Conservation (phyloP, 768 basidiomycete genomes). For the Kwoniella sp. region DNA sequence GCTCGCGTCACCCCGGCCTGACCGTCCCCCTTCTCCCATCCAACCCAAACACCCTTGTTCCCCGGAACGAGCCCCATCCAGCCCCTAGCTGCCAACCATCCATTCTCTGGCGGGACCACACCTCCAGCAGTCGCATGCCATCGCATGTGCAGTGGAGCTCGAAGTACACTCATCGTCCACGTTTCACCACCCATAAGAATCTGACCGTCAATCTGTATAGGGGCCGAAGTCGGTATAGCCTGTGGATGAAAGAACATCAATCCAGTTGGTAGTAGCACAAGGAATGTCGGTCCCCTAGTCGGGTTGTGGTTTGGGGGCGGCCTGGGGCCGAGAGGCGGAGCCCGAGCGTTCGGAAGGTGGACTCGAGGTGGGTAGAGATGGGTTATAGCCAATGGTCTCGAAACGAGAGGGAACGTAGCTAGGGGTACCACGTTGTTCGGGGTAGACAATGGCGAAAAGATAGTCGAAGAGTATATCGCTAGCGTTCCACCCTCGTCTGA, state of each 20-base stretch:
- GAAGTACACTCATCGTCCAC: constrained; percentile 28
- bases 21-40: constrained; percentile 26
- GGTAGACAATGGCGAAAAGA: constrained; percentile 29
- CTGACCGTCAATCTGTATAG: neutral
- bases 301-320: constrained; percentile 22
- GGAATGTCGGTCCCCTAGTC: constrained; percentile 29
- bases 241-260: constrained; percentile 35
- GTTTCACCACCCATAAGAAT: neutral
- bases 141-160: constrained; percentile 29
- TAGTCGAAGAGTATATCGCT: constrained; percentile 33
- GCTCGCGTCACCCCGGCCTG: constrained; percentile 27
- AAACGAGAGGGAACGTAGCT: constrained; percentile 28
- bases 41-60: constrained; percentile 40
- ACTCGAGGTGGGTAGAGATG: constrained; percentile 35
- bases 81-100: constrained; percentile 21
- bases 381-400: constrained; percentile 22
- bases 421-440: constrained; percentile 22
- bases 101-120: constrained; percentile 14
- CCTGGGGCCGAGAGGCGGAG: constrained; percentile 30
- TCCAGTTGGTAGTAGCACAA: constrained; percentile 23
- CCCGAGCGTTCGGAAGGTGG: constrained; percentile 3
- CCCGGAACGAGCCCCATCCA: constrained; percentile 36
- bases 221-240: neutral
- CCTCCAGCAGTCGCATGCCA: constrained; percentile 20
- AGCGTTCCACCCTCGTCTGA: constrained; percentile 32